Percentiles rank a stretch among this genome's conserved stretches.
These are phyloP conservation scores for Fusarium xylarioides DNA, from an alignment of 2,329 filamentous ascomycete species.

Conservation along the genomic window DNA sequence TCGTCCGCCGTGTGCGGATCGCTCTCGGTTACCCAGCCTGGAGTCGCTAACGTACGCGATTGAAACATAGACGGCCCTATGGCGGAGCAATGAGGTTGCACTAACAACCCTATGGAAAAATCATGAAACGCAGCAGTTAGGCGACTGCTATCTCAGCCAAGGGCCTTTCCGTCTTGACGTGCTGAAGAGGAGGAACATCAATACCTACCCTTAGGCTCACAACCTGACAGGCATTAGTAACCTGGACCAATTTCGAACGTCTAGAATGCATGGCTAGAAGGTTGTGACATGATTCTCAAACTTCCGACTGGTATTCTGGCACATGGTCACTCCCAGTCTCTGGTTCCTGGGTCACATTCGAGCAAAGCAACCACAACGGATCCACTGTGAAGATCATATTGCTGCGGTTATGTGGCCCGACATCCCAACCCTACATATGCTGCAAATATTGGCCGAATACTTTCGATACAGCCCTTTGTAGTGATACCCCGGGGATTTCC, in stretches of 20 bases:
- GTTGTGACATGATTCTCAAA: not conserved
- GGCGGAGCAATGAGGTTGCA: not conserved
- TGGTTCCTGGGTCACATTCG: not conserved
- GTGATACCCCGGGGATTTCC: not conserved
- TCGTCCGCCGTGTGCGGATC: constrained; percentile 6
- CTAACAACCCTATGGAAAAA: not conserved
- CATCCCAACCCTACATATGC: not conserved
- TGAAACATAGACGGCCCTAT: constrained; percentile 13
- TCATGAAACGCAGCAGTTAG: constrained; percentile 24
- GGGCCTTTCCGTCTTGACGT: not conserved
- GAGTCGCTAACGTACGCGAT: constrained; percentile 5
- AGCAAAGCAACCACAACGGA: constrained; percentile 14
- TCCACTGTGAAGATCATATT: constrained; percentile 21
- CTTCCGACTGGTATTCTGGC: not conserved
- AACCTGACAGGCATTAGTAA: not conserved
- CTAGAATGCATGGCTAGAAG: not conserved
- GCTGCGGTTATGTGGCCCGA: not conserved
- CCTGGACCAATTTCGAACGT: not conserved
- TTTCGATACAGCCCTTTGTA: constrained; percentile 3
- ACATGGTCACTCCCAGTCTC: not conserved
- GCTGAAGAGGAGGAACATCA: not conserved
- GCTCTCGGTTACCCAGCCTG: not conserved
- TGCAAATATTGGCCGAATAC: not conserved
- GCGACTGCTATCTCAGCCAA: not conserved
- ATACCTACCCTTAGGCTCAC: not conserved